Conservation (phyloP, 345 rosid genomes). For the Melaleuca alternifolia region DNA sequence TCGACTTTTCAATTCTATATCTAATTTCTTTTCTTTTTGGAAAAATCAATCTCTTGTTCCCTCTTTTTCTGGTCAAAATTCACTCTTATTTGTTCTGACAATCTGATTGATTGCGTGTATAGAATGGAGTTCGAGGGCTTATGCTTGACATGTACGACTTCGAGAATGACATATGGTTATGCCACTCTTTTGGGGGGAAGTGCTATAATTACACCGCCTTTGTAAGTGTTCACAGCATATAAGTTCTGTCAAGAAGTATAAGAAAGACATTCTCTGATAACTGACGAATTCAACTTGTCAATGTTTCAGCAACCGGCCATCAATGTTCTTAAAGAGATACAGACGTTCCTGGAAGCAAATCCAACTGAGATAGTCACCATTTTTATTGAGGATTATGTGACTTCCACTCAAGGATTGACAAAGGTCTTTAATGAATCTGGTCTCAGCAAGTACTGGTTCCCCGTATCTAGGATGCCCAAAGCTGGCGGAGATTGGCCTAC, state of each 20-base stretch:
- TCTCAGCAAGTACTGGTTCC: constrained; percentile 54
- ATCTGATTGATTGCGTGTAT: neutral
- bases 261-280: neutral
- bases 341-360: constrained; percentile 51
- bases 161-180: constrained; percentile 68
- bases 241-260: neutral
- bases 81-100: neutral
- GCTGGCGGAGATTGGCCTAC: constrained; percentile 86
- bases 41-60: neutral
- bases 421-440: constrained; percentile 82
- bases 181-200: constrained; percentile 64
- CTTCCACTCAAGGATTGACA: constrained; percentile 57
- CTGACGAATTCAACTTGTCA: neutral
- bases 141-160: constrained; percentile 95
- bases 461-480: constrained; percentile 72
- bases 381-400: constrained; percentile 90
- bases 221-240: constrained; percentile 34
- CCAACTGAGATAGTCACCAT: constrained; percentile 84
- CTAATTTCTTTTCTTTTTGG: neutral
- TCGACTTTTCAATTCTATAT: neutral
- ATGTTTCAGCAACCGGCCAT: constrained; percentile 76
- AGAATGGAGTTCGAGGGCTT: constrained; percentile 95
- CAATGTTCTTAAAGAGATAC: constrained; percentile 67
- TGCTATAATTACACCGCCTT: constrained; percentile 76
- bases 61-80: neutral